Conservation (phyloP, 768 basidiomycete genomes). For the Roridomyces roridus region DNA sequence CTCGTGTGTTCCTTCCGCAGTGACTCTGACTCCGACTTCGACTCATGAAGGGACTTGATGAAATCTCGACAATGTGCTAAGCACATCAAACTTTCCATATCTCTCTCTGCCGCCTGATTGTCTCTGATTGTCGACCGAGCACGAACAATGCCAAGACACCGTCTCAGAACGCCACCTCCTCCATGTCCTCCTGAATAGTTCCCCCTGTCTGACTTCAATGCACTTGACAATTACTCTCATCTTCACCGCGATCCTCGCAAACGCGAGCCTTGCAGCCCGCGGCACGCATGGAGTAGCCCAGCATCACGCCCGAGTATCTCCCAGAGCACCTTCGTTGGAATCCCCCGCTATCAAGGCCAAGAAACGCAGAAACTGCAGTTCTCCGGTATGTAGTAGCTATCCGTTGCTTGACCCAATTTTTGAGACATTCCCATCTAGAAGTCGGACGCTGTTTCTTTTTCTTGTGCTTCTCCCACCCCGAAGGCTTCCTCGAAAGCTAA, state of each 20-base stretch:
- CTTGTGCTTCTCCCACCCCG: too few relatives aligned
- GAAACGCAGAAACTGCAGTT: conserved; percentile 20
- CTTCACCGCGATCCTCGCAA: conserved; percentile 32
- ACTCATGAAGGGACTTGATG: too few relatives aligned
- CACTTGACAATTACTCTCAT: too few relatives aligned
- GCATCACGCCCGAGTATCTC: conserved; percentile 42
- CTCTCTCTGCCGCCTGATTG: conserved; percentile 21
- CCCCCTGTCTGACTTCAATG: too few relatives aligned
- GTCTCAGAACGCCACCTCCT: too few relatives aligned
- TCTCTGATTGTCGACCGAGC: too few relatives aligned
- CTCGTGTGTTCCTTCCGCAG: too few relatives aligned
- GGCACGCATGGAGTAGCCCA: conserved; percentile 39
- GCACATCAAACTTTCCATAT: conserved; percentile 46
- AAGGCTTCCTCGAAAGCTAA: not conserved
- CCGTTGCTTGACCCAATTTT: too few relatives aligned
- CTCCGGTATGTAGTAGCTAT: not conserved
- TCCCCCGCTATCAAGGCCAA: not conserved
- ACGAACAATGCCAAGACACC: too few relatives aligned
- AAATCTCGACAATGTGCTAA: conserved; percentile 10
- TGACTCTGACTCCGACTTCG: too few relatives aligned
- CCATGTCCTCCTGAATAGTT: too few relatives aligned
- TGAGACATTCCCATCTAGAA: too few relatives aligned
- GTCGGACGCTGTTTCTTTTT: not conserved
- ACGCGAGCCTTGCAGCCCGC: conserved; percentile 37
- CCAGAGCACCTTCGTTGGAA: not conserved